A percentile compares a stretch with the other conserved stretches of the same genome.
Conservation (phyloP, 441 rosid species). For the Pelargonium australe region DNA sequence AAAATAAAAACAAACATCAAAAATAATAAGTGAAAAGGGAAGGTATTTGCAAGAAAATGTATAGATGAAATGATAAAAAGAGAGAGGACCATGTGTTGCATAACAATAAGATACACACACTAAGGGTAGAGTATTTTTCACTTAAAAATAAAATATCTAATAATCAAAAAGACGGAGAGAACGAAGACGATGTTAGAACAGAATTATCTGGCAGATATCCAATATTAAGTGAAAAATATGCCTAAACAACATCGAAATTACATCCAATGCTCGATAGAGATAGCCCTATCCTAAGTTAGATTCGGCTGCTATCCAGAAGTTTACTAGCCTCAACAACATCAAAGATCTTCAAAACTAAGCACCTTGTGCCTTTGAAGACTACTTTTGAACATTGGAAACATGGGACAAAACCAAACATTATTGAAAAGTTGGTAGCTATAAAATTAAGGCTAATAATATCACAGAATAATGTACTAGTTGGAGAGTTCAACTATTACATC, state of each 20-base stretch:
- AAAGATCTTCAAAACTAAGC: neutral
- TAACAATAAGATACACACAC: neutral
- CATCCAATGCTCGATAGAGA: neutral
- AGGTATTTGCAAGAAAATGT: neutral
- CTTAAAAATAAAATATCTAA: neutral
- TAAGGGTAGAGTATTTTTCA: neutral
- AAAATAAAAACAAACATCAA: constrained; percentile 4
- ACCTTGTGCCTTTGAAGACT: neutral
- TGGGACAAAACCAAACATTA: neutral
- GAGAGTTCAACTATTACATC: no score
- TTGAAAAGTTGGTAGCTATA: neutral
- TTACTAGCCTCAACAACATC: neutral
- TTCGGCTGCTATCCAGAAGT: neutral
- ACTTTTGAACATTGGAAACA: neutral
- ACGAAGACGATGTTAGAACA: no score
- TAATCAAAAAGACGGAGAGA: neutral
- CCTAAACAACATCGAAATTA: neutral
- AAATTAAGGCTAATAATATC: neutral
- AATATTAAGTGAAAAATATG: no score
- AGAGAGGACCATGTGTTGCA: neutral
- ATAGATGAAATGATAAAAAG: neutral
- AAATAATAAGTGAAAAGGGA: constrained; percentile 6
- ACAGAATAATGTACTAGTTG: neutral
- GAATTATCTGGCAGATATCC: no score
- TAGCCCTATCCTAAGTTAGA: neutral